Percentiles rank a stretch among this genome's conserved stretches.
Evolutionary conservation across 441 rosid species (phyloP).

Genomic region (Francoa sonchifolia): DNA sequence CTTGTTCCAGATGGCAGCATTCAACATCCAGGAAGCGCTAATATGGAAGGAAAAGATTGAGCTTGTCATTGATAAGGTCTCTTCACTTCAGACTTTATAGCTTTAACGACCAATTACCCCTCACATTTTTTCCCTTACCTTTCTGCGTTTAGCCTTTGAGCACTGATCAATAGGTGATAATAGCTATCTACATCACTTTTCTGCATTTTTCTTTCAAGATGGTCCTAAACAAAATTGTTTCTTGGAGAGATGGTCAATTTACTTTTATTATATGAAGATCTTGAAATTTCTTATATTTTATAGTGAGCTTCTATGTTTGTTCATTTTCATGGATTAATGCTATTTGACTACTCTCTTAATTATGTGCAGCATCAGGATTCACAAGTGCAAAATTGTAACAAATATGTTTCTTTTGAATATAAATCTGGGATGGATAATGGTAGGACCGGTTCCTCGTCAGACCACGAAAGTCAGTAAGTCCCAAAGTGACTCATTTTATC

Average conservation of each 20-base stretch:
- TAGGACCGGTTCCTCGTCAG: slow-evolving; percentile 92
- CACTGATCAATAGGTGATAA: background rate
- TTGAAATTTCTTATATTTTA: no score
- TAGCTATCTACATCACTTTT: slow-evolving; percentile 1
- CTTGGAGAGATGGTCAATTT: no score
- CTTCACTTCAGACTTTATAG: slow-evolving; percentile 5
- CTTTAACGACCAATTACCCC: background rate
- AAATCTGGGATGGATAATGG: slow-evolving; percentile 93
- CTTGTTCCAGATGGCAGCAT: slow-evolving; percentile 94
- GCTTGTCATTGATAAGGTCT: slow-evolving; percentile 87
- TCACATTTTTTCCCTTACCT: background rate
- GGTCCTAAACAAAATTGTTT: background rate
- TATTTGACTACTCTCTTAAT: slow-evolving; percentile 9
- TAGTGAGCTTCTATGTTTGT: background rate
- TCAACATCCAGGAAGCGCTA: slow-evolving; percentile 92
- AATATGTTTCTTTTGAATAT: slow-evolving; percentile 84
- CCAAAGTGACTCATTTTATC: slow-evolving; percentile 10
- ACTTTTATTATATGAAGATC: no score
- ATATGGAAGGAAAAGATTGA: slow-evolving; percentile 93
- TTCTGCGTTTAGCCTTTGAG: background rate
- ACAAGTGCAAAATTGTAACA: slow-evolving; percentile 65
- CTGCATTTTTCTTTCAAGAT: background rate
- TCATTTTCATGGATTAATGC: slow-evolving; percentile 9
- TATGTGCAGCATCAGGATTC: slow-evolving; percentile 83
- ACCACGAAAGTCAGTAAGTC: slow-evolving; percentile 97